Evolutionary conservation across 805 yeast genomes (phyloP).

Genomic region (Yamadazyma nakazawae): DNA sequence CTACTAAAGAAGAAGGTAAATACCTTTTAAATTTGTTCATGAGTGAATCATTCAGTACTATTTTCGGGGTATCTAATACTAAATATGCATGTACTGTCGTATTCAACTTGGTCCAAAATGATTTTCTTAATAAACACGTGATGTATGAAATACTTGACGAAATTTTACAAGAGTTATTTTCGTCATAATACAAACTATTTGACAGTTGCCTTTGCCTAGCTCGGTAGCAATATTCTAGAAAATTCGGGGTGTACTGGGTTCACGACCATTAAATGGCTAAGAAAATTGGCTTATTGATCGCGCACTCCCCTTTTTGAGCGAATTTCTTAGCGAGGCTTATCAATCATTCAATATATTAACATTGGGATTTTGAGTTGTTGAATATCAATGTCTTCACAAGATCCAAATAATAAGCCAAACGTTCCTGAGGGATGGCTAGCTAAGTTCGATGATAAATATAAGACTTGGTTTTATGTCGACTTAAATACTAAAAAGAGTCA

Average conservation of each 20-base stretch:
- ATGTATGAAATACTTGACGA: slow-evolving; percentile 58
- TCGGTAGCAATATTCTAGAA: too few relatives aligned
- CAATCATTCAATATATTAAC: not conserved
- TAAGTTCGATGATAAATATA: slow-evolving; percentile 65
- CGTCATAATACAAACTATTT: too few relatives aligned
- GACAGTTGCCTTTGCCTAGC: too few relatives aligned
- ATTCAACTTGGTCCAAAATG: slow-evolving; percentile 72
- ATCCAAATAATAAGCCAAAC: slow-evolving; percentile 40
- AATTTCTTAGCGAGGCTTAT: slow-evolving; percentile 5
- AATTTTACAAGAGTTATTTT: slow-evolving; percentile 45
- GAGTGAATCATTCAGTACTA: slow-evolving; percentile 61
- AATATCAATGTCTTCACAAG: slow-evolving; percentile 8
- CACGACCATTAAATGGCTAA: not conserved
- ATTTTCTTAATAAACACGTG: slow-evolving; percentile 62
- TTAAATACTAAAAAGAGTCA: slow-evolving; percentile 70
- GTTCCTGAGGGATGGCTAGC: slow-evolving; percentile 76
- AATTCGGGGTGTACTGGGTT: too few relatives aligned
- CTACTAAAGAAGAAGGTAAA: slow-evolving; percentile 57
- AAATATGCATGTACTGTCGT: slow-evolving; percentile 57
- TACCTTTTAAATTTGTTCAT: slow-evolving; percentile 54
- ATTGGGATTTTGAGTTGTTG: too few relatives aligned
- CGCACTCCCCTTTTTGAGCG: slow-evolving; percentile 1
- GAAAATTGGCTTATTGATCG: not conserved
- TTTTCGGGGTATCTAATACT: slow-evolving; percentile 70
- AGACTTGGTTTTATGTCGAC: slow-evolving; percentile 80